A percentile compares a stretch with the other conserved stretches of the same genome.
phyloP scores from a whole-genome alignment of 2,329 filamentous ascomycete species.

The Lachnellula arida region DNA sequence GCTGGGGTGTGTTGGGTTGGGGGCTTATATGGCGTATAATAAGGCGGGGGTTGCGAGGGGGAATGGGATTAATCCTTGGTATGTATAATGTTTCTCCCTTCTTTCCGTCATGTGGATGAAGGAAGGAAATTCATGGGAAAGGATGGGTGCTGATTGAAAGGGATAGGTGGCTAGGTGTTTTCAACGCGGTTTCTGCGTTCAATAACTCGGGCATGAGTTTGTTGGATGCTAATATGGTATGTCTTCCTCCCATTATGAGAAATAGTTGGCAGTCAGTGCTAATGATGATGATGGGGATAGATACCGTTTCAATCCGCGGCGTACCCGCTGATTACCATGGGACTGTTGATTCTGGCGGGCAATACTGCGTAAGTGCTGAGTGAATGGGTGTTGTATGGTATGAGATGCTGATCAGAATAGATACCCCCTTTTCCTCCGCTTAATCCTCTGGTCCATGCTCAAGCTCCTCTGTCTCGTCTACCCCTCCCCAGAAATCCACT shows the following conservation, averaged over 20 bases:
- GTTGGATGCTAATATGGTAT: slow-evolving; percentile 59
- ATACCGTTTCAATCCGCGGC: slow-evolving; percentile 38
- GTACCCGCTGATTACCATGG: slow-evolving; percentile 44
- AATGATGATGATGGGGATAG: slow-evolving; percentile 12
- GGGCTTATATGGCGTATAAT: slow-evolving; percentile 54
- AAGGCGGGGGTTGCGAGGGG: slow-evolving; percentile 42
- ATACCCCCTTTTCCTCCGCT: slow-evolving; percentile 58
- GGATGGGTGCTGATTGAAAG: neutral
- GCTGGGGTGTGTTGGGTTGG: slow-evolving; percentile 53
- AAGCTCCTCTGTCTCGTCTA: slow-evolving; percentile 39
- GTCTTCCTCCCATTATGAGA: slow-evolving; percentile 3
- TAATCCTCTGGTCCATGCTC: slow-evolving; percentile 51
- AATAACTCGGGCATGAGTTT: slow-evolving; percentile 69
- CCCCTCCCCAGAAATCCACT: slow-evolving; percentile 32
- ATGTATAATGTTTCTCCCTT: neutral
- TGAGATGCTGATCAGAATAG: slow-evolving; percentile 5
- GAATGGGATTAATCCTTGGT: slow-evolving; percentile 60
- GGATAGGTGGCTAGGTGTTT: slow-evolving; percentile 56
- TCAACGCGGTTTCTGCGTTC: slow-evolving; percentile 64
- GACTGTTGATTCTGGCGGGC: slow-evolving; percentile 56
- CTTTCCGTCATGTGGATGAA: too few relatives aligned
- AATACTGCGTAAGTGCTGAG: slow-evolving; percentile 46
- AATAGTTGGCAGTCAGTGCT: neutral
- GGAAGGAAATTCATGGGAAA: neutral
- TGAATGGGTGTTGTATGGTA: too few relatives aligned